Evolutionary conservation across 176 grass and related monocot species (phyloP).

Genomic region (Oryza glaberrima): DNA sequence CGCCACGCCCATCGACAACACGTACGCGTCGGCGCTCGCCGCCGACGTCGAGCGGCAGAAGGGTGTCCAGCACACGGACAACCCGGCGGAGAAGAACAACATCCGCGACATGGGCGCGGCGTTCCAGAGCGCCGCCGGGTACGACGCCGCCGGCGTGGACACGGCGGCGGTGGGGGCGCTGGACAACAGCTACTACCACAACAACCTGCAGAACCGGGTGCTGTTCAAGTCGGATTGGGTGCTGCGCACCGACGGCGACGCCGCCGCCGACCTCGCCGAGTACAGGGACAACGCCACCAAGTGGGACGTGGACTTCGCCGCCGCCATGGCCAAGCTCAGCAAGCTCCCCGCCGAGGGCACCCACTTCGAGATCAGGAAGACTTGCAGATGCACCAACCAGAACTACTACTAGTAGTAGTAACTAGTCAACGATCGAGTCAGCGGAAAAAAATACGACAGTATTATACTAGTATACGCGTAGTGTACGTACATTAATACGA

Average conservation of each 20-base stretch:
- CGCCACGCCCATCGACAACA: background rate
- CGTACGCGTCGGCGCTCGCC: background rate
- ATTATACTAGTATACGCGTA: background rate
- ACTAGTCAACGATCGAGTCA: too few species aligned
- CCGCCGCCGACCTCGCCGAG: background rate
- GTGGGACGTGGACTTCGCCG: constrained; percentile 22
- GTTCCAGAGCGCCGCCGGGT: background rate
- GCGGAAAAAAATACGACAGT: too few species aligned
- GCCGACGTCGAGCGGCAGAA: background rate
- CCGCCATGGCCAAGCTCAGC: constrained; percentile 57
- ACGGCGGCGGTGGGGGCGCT: background rate
- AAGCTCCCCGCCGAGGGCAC: constrained; percentile 35
- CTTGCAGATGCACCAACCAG: constrained; percentile 31
- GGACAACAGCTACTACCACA: constrained; percentile 39
- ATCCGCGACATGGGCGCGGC: background rate
- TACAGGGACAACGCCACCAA: background rate
- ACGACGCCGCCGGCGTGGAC: background rate
- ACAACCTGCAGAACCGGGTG: constrained; percentile 18
- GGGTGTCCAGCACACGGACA: background rate
- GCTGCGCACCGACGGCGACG: background rate
- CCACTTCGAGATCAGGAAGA: constrained; percentile 33
- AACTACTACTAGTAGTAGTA: background rate
- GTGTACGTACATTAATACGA: background rate
- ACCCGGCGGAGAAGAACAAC: constrained; percentile 5
- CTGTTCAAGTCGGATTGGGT: constrained; percentile 42